These are phyloP conservation scores for Bassia scoparia DNA, from an alignment of 148 eudicot genomes.

Conservation along the genomic window DNA sequence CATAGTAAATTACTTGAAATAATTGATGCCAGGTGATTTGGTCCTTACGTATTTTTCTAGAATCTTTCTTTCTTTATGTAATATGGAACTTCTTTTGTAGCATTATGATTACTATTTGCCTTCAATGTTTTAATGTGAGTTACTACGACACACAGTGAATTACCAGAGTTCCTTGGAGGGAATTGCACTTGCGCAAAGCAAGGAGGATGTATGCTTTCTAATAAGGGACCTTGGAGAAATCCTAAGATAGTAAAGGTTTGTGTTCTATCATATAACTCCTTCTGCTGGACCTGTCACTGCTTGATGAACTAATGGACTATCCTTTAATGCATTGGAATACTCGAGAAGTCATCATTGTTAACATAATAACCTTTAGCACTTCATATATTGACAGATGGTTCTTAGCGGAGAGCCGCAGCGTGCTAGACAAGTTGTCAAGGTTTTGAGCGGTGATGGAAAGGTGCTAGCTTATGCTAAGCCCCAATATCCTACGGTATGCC, in stretches of 20 bases:
- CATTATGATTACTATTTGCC: background rate
- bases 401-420: conserved; percentile 72
- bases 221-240: conserved; percentile 93
- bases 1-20: conserved; percentile 85
- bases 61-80: background rate
- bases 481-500: conserved; percentile 58
- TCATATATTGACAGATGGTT: conserved; percentile 60
- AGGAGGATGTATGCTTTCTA: conserved; percentile 86
- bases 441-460: conserved; percentile 85
- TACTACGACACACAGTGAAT: conserved; percentile 47
- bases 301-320: background rate
- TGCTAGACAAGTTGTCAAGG: conserved; percentile 84
- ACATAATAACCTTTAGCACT: background rate
- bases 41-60: too few species aligned
- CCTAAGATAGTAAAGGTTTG: conserved; percentile 78
- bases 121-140: background rate
- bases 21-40: conserved; percentile 71
- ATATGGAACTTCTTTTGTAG: background rate
- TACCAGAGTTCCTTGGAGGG: conserved; percentile 94
- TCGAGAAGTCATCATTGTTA: background rate
- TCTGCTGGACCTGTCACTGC: background rate
- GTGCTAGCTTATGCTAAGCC: conserved; percentile 90
- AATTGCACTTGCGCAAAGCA: conserved; percentile 73
- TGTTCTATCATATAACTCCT: background rate
- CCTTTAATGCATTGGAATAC: background rate